Evolutionary conservation across 495 filamentous ascomycete genomes (phyloP), one percentile per base, ranked within the genome.

Genomic region (Penicillium simplicissimum): DNA sequence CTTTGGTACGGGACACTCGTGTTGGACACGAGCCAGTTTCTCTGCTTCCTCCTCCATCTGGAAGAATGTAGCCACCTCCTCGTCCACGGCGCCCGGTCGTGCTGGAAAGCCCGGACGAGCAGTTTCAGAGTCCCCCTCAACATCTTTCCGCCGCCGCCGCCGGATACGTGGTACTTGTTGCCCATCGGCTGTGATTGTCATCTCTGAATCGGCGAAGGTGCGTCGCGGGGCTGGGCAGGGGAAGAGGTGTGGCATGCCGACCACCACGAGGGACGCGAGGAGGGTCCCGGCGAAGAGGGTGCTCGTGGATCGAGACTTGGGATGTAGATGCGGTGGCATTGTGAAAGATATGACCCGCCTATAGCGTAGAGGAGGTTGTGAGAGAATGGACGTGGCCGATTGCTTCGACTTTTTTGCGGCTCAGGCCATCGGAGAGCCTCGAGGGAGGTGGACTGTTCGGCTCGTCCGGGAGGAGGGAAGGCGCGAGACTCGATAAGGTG

Each of bases 261-360:
- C 95, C 59, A 97, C 91, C 64, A 96, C 82, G 71, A 98, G 96
- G 63, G 89, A 91, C 23, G 91, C 85, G n/a, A 90, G 79, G 37
- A 97, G 82, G n/a, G 93, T 97, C n/a, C 88, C 90, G 49, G 92
- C 91, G 79, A 98, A 98, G 31, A 98, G 88, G 28, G 92, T 92
- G 52, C 87, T 90, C 61, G 95, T 98, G 72, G 89, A 87, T 70
- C 91, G 88, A 53, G 93, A 97, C 67, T 92, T 87, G 8, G 95
- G 95, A 76, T 98, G 95, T 33, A 98, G 89, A 79, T 91, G 87
- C 37, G 92, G 91, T 55, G 93, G 89, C 92, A 97, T 96, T 57
- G 60, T 79, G 60, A 19, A 51, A 38, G 28, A 15, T 21, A 45
- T 28, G 21, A 37, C 57, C 38, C 59, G 40, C 40, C 49, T 49